Evolutionary conservation across 1,139 yeast genomes (phyloP), one percentile per base, ranked within the genome.

Genomic region (Scheffersomyces illinoinensis): DNA sequence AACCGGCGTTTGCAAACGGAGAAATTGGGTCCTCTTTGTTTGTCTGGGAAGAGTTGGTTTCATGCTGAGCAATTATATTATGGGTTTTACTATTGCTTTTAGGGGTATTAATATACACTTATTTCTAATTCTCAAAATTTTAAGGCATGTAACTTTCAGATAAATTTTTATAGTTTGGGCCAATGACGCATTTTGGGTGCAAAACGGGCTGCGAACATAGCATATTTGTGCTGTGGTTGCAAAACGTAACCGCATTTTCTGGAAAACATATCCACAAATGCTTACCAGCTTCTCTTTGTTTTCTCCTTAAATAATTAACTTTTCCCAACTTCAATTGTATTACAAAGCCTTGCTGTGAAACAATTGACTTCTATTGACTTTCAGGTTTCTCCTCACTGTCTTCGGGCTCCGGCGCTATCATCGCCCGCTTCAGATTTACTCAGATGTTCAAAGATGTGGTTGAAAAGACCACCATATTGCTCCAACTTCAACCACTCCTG

Each of bases 21-120:
- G 51, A 48, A 48, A 48, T 47, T 48, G 51, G 51, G 51, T 48
- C 51, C 51, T 48, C 51, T 48, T 20, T 48, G 24, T 48, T 48
- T 21, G 21, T 48, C 24, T 48, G 51, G 21, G 19, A 24, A 48
- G 24, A 48, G 18, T 48, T 20, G 51, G 10, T 48, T 47, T n/a
- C 8, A 21, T 20, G 51, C 51, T 24, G 51, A 48, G 51, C 51
- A 20, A 24, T 48, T 20, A 24, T 18, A n/a, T 48, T 48, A 24
- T 48, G 26, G 51, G 50, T 48, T 20, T 48, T 48, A 20, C 23
- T 10, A 20, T 48, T n/a, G 10, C 51, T 21, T 48, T 48, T 48
- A 48, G 51, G 51, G 51, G 21, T 48, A 20, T 48, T 48, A 48
- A 20, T 48, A 20, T n/a, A 48, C 51, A 24, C 17, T 33, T 33